Evolutionary conservation across 164 flowering plant genomes (phyloP), one percentile per base, ranked within the genome.

Genomic region (Santalum album): DNA sequence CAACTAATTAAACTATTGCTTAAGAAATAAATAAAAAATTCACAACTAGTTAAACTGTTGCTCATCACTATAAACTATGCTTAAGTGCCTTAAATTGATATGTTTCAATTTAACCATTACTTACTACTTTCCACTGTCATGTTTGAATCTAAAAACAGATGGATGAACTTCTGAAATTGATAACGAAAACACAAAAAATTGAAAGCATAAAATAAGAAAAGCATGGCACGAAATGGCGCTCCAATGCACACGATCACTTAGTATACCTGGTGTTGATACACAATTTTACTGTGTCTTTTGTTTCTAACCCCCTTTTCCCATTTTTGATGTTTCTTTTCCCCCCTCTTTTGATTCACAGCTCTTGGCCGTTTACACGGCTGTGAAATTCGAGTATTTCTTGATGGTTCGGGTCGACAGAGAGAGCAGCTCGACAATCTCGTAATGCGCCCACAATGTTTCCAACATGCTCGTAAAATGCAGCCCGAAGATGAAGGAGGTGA

Each of bases 321-420:
- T 18, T 49, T 49, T 54, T 38, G 1, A 14, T 29, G 22, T 22
- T 49, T 38, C 23, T 55, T 38, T 50, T 22, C 9, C 20, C 16
- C 11, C 27, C 12, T 39, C 44, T 40, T 21, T 29, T 2, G 17
- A 15, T 26, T 78, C 69, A 86, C 1, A 91, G 94, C 57, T 92
- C 96, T 56, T 79, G 95, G 70, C 83, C 78, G 87, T 84, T 80
- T 36, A 87, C 96, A 21, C 96, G 91, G 69, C 80, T 87, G 57
- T 77, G 99, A 58, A 92, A 86, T 57, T 92, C 94, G 47, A 89
- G 61, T 86, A 92, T 89, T 57, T 89, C 99, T 66, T 72, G 99
- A 72, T 92, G 97, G 65, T 80, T 82, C 12, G 99, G 99, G 36
- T 92, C 97, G 4, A 92, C 86, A 10, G 97, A 89, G 45, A 92